phyloP scores from a whole-genome alignment of 1,284 basidiomycete genomes.

The Trametes versicolor region DNA sequence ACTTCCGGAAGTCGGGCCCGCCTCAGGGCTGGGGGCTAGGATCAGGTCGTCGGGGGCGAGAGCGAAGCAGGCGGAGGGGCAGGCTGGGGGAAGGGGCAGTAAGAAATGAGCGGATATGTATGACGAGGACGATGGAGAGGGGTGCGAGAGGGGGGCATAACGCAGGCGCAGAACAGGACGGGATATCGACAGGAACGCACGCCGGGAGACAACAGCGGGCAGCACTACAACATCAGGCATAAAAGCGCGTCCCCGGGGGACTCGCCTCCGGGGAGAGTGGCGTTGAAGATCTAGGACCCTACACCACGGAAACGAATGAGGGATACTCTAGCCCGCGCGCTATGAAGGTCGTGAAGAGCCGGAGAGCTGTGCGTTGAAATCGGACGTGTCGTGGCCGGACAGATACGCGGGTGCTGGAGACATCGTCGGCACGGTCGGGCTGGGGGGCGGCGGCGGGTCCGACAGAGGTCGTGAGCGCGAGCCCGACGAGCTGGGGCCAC shows the following conservation, averaged over 20 bases:
- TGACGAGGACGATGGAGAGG: background rate
- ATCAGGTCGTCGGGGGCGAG: background rate
- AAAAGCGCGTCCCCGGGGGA: slow-evolving; percentile 1
- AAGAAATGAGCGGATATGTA: slow-evolving; percentile 13
- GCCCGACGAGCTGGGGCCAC: slow-evolving; percentile 8
- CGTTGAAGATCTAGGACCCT: slow-evolving; percentile 5
- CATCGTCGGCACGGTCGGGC: slow-evolving; percentile 6
- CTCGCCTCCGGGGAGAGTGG: slow-evolving; percentile 2
- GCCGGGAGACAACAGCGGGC: background rate
- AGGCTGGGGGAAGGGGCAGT: background rate
- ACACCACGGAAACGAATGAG: slow-evolving; percentile 5
- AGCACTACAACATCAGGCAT: slow-evolving; percentile 15
- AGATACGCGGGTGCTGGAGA: slow-evolving; percentile 20
- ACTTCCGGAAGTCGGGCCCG: slow-evolving; percentile 19
- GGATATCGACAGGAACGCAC: slow-evolving; percentile 5
- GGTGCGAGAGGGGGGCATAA: background rate
- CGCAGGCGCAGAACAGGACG: background rate
- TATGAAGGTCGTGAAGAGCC: slow-evolving; percentile 24
- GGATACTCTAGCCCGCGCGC: background rate
- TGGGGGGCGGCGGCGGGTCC: slow-evolving; percentile 24
- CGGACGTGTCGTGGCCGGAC: slow-evolving; percentile 12
- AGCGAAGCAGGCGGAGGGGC: slow-evolving; percentile 1
- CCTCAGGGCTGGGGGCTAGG: background rate
- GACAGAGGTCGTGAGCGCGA: slow-evolving; percentile 10
- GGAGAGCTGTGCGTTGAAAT: background rate